These are phyloP conservation scores for Ogataea trehaloabstinens DNA, from an alignment of 805 yeast species.

Conservation along the genomic window DNA sequence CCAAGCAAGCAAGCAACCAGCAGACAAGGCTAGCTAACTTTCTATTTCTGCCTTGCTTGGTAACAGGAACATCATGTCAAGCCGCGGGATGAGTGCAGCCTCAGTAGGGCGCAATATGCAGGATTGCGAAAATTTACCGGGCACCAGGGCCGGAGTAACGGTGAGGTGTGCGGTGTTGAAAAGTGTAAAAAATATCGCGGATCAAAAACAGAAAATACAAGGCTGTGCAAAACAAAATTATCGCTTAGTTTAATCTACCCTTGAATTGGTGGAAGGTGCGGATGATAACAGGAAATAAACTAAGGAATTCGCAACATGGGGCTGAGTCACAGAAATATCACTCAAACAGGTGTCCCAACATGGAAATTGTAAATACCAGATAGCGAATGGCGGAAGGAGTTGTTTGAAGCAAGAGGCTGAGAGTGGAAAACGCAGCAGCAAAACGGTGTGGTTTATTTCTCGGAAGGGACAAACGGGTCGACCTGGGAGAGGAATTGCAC, in stretches of 20 bases:
- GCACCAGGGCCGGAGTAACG: too few species aligned
- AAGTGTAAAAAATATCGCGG: conserved; percentile 4
- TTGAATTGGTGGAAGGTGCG: neutral
- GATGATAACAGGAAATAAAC: neutral
- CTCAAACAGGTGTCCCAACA: neutral
- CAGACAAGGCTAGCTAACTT: too few species aligned
- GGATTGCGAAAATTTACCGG: too few species aligned
- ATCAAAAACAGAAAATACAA: neutral
- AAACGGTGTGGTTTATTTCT: too few species aligned
- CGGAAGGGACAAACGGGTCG: too few species aligned
- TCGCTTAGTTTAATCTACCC: neutral
- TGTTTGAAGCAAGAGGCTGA: neutral
- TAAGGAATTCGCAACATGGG: neutral
- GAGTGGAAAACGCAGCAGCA: too few species aligned
- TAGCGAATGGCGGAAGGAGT: neutral
- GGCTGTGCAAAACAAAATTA: neutral
- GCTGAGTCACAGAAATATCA: neutral
- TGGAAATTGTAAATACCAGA: neutral
- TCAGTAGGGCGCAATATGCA: too few species aligned
- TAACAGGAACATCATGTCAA: too few species aligned
- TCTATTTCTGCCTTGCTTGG: too few species aligned
- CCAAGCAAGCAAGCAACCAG: too few species aligned
- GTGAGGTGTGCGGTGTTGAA: too few species aligned
- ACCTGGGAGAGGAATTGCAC: neutral
- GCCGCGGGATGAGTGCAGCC: too few species aligned